Evolutionary conservation across 2,329 filamentous ascomycete species (phyloP).

Genomic region (Nothomitra cinnamomea): DNA sequence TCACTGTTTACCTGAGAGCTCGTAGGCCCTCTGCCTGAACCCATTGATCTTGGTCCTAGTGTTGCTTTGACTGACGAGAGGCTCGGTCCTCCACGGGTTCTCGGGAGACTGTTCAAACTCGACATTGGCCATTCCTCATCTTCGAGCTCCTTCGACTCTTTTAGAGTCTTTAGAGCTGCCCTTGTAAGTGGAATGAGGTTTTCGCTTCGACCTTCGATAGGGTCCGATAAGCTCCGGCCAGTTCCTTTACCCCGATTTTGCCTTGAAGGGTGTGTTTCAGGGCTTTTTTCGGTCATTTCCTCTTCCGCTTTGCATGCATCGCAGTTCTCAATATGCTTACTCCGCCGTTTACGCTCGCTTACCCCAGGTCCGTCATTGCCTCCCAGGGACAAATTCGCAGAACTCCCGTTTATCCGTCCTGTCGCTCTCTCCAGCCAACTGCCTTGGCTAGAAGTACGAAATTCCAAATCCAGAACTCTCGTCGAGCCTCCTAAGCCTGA

Average conservation of each 20-base stretch:
- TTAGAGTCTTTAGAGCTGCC: background rate
- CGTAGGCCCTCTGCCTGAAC: no score
- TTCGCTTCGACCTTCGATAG: background rate
- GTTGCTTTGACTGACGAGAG: no score
- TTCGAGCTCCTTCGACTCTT: no score
- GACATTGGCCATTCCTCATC: no score
- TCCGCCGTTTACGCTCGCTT: conserved; percentile 5
- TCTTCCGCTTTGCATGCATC: background rate
- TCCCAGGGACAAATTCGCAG: conserved; percentile 11
- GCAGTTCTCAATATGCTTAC: conserved; percentile 27
- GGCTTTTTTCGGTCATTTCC: no score
- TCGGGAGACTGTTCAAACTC: no score
- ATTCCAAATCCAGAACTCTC: background rate
- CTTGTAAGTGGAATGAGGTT: background rate
- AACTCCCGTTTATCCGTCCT: conserved; percentile 8
- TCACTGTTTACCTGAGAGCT: no score
- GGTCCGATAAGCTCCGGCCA: conserved; percentile 10
- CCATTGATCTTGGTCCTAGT: no score
- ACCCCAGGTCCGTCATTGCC: conserved; percentile 13
- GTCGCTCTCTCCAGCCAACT: conserved; percentile 18
- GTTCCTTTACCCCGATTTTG: conserved; percentile 21
- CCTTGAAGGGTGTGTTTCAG: background rate
- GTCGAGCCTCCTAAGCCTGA: background rate
- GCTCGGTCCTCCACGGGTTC: no score
- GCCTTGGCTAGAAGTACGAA: conserved; percentile 15